Evolutionary conservation across 2,329 filamentous ascomycete species (phyloP).

Genomic region (Cladophialophora carrionii): DNA sequence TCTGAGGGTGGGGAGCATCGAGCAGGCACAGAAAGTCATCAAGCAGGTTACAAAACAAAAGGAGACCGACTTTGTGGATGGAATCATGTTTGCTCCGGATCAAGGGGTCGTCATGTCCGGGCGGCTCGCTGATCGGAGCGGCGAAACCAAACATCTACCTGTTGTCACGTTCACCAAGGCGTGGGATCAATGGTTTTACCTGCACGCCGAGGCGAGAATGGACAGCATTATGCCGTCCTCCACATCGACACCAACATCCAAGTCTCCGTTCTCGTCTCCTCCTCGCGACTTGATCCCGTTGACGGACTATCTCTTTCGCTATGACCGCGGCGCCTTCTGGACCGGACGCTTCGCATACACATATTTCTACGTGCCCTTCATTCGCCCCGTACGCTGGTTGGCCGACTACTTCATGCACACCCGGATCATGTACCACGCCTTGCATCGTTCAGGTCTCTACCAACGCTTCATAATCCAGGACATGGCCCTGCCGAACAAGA

Average conservation of each 20-base stretch:
- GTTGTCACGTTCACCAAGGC: conserved; percentile 34
- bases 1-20: conserved; percentile 48
- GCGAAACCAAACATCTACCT: conserved; percentile 13
- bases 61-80: conserved; percentile 53
- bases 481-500: conserved; percentile 60
- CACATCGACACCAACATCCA: background rate
- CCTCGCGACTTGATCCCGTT: conserved; percentile 41
- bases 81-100: conserved; percentile 53
- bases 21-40: conserved; percentile 46
- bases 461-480: conserved; percentile 66
- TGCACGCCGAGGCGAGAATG: conserved; percentile 43
- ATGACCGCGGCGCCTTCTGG: conserved; percentile 70
- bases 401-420: conserved; percentile 66
- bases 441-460: conserved; percentile 62
- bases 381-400: conserved; percentile 59
- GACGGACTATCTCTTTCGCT: conserved; percentile 47
- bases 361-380: conserved; percentile 66
- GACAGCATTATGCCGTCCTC: background rate
- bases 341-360: conserved; percentile 63
- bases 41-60: conserved; percentile 46
- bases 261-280: background rate
- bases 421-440: conserved; percentile 63
- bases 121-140: conserved; percentile 55
- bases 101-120: conserved; percentile 65
- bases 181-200: conserved; percentile 57